These are phyloP conservation scores for Crataegus laevigata DNA, from an alignment of 306 rosid genomes.

Conservation along the genomic window DNA sequence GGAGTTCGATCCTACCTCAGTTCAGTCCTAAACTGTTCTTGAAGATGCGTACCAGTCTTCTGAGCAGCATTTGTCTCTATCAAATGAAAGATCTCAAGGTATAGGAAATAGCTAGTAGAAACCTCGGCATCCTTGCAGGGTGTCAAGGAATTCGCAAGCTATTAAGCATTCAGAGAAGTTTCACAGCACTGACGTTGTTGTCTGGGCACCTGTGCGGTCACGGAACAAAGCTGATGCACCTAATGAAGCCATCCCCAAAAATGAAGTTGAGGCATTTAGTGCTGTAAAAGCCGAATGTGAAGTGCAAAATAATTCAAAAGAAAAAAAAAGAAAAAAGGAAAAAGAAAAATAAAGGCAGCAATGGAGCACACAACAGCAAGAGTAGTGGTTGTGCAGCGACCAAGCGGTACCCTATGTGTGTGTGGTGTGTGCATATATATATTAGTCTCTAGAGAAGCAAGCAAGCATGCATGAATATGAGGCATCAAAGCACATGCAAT, in stretches of 20 bases:
- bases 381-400: too few species aligned
- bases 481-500: too few species aligned
- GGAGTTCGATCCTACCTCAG: slow-evolving; percentile 41
- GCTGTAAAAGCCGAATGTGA: slow-evolving; percentile 48
- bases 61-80: slow-evolving; percentile 36
- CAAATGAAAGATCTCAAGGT: slow-evolving; percentile 49
- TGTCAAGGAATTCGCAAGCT: slow-evolving; percentile 54
- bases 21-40: slow-evolving; percentile 29
- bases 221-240: slow-evolving; percentile 47
- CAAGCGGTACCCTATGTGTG: too few species aligned
- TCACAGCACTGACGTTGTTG: slow-evolving; percentile 56
- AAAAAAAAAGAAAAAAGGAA: too few species aligned
- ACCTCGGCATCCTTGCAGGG: slow-evolving; percentile 62
- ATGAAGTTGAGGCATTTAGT: slow-evolving; percentile 37
- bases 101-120: slow-evolving; percentile 64
- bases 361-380: too few species aligned
- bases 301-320: slow-evolving; percentile 49
- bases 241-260: too few species aligned
- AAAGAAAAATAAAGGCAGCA: too few species aligned
- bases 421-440: too few species aligned
- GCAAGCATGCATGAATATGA: too few species aligned
- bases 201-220: slow-evolving; percentile 91
- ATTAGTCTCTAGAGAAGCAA: too few species aligned
- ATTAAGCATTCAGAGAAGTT: slow-evolving; percentile 51
- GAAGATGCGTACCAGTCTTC: slow-evolving; percentile 38